phyloP scores from a whole-genome alignment of 495 filamentous ascomycete species.

The Geoglossum glabrum region DNA sequence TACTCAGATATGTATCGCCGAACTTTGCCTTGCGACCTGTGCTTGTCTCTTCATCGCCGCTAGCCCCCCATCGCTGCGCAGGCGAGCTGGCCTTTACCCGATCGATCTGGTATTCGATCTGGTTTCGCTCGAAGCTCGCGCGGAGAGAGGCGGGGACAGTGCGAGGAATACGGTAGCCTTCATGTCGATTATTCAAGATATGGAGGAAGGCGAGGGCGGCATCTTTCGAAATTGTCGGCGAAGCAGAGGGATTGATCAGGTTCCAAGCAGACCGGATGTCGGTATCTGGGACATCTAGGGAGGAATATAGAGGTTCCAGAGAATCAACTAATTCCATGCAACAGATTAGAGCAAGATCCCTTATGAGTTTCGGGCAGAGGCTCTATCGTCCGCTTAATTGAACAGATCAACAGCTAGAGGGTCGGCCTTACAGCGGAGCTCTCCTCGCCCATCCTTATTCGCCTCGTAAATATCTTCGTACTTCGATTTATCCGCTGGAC shows the following conservation, averaged over 20 bases:
- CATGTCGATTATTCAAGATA: slow-evolving; percentile 83
- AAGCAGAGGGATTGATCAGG: slow-evolving; percentile 74
- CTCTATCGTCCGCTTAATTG: background rate
- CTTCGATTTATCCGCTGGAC: slow-evolving; percentile 66
- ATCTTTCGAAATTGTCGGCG: slow-evolving; percentile 72
- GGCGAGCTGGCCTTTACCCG: slow-evolving; percentile 27
- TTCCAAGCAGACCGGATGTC: slow-evolving; percentile 92
- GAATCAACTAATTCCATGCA: slow-evolving; percentile 38
- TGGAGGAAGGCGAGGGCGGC: slow-evolving; percentile 86
- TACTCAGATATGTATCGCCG: slow-evolving; percentile 84
- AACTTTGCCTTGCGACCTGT: slow-evolving; percentile 90
- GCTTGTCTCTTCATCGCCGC: slow-evolving; percentile 46
- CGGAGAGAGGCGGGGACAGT: slow-evolving; percentile 80
- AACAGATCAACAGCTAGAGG: background rate
- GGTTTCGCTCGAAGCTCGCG: slow-evolving; percentile 75
- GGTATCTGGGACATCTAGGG: slow-evolving; percentile 86
- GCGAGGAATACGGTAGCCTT: slow-evolving; percentile 84
- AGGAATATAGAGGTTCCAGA: slow-evolving; percentile 68
- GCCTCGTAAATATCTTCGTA: slow-evolving; percentile 93
- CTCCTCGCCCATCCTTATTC: slow-evolving; percentile 65
- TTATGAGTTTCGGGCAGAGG: background rate
- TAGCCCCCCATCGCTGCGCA: slow-evolving; percentile 42
- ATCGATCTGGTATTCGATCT: slow-evolving; percentile 89
- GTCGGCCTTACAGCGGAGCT: slow-evolving; percentile 47
- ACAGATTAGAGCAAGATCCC: background rate